Base-by-base conservation (phyloP, 1,284 basidiomycete species). In the Pyrrhoderma lamaoense region DNA sequence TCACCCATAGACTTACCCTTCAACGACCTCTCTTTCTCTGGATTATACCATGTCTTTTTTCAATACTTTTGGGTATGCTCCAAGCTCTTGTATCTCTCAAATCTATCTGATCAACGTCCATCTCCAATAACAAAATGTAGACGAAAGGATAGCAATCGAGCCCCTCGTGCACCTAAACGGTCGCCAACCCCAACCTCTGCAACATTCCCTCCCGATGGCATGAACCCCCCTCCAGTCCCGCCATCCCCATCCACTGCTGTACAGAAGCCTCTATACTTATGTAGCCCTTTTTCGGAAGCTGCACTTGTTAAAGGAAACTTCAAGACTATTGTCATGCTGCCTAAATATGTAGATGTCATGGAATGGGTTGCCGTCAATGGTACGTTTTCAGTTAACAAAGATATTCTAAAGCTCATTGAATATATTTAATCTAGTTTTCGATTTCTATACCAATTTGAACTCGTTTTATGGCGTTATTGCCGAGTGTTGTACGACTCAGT, bases 301-400 rank as follows among this genome's bases (percentile, higher is more conserved):
- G 93, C 95, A 1, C 77, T 99, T 25, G 94, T 99, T 58, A 98
- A 97, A 68, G 95, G 95, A 14, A 95, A 93, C 65, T 97, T 98
- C 73, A 97, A 97, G 72, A 98, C 94, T 1, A 98, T 99, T 60
- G 93, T 98, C 37, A 90, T 93, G 70, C 79, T 96, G 35, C 96
- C 96, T 16, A 97, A 97, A 67, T 98, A 95, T 64, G 89, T 93
- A 38, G 92, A 96, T 66, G 89, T 93, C 47, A 94, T 93, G 79
- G 96, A 99, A 69, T 99, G 96, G 96, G 92, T 99, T 27, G 95
- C 94, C 0, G 88, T 96, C 54, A 97, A 98, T 64, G 78, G 93
- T 97, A 65, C 65, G 90, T 74, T 21, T 44, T 51, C 8, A 9
- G 8, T 7, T 19, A 1, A 9, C 8, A 8, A 25, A 22, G 47